Conservation (phyloP, 768 basidiomycete genomes). For the Trametes cingulata region DNA sequence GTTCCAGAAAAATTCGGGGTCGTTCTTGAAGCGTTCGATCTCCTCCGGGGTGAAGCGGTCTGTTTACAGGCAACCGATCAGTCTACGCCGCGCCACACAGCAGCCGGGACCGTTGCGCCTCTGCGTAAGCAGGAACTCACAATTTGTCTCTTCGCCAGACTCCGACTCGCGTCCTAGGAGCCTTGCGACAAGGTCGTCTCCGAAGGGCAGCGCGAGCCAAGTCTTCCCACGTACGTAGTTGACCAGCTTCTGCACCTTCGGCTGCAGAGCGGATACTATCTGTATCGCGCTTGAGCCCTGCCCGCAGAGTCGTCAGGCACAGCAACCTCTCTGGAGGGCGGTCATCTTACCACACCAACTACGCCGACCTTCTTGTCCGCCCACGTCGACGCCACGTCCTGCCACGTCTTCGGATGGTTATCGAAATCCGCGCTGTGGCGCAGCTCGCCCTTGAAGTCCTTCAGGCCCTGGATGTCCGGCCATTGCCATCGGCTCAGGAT, state of each 20-base stretch:
- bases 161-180: constrained; percentile 38
- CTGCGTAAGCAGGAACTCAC: constrained; percentile 29
- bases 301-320: no score
- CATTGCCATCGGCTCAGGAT: constrained; percentile 59
- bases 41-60: constrained; percentile 42
- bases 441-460: constrained; percentile 55
- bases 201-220: constrained; percentile 53
- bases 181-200: constrained; percentile 40
- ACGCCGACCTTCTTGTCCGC: constrained; percentile 54
- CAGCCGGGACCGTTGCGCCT: background rate
- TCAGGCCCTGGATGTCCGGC: constrained; percentile 64
- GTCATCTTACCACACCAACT: constrained; percentile 53
- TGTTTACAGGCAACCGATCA: no score
- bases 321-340: no score
- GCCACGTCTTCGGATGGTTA: constrained; percentile 38
- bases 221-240: constrained; percentile 63
- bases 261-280: constrained; percentile 57
- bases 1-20: constrained; percentile 47
- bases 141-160: constrained; percentile 38
- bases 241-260: constrained; percentile 46
- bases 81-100: no score
- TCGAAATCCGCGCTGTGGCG: constrained; percentile 69
- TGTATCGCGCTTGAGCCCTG: constrained; percentile 67
- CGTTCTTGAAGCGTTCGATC: constrained; percentile 45
- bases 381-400: constrained; percentile 50